Evolutionary conservation across 257 asterid genomes (phyloP).

Genomic region (Gentiana straminea): DNA sequence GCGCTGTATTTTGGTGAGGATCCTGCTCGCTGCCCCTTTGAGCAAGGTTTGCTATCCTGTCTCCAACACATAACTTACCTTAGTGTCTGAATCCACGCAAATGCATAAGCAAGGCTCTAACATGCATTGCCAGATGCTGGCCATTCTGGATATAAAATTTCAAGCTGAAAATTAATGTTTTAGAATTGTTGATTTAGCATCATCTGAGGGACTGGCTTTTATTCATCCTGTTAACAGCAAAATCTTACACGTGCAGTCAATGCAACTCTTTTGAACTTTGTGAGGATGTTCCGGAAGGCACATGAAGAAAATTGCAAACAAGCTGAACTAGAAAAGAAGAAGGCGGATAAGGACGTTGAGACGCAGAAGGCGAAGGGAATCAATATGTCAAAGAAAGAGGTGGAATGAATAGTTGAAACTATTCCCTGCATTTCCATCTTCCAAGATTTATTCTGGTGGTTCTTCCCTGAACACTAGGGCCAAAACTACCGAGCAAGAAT

Average conservation of each 20-base stretch:
- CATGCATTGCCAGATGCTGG: no score
- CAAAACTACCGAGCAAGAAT: slow-evolving; percentile 5
- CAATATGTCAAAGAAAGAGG: slow-evolving; percentile 40
- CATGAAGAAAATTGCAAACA: slow-evolving; percentile 91
- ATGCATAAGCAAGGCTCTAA: no score
- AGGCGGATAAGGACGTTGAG: slow-evolving; percentile 87
- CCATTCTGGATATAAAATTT: no score
- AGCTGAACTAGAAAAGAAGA: slow-evolving; percentile 92
- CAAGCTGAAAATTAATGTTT: no score
- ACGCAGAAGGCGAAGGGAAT: slow-evolving; percentile 60
- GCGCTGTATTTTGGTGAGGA: slow-evolving; percentile 96
- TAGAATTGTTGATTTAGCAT: not conserved
- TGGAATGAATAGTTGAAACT: slow-evolving; percentile 35
- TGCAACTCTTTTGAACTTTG: slow-evolving; percentile 84
- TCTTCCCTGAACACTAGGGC: slow-evolving; percentile 8
- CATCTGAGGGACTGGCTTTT: no score
- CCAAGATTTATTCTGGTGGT: slow-evolving; percentile 9
- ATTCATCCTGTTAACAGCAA: no score
- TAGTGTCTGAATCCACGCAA: not conserved
- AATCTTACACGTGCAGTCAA: slow-evolving; percentile 48
- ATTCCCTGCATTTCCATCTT: slow-evolving; percentile 12
- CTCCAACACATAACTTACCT: not conserved
- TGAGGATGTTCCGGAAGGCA: slow-evolving; percentile 81
- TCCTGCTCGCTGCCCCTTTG: slow-evolving; percentile 90
- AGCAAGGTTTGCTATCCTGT: slow-evolving; percentile 56